A percentile compares a stretch with the other conserved stretches of the same genome.
These are phyloP conservation scores for Cyphellophora europaea DNA, from an alignment of 2,329 filamentous ascomycete species.

Conservation along the genomic window DNA sequence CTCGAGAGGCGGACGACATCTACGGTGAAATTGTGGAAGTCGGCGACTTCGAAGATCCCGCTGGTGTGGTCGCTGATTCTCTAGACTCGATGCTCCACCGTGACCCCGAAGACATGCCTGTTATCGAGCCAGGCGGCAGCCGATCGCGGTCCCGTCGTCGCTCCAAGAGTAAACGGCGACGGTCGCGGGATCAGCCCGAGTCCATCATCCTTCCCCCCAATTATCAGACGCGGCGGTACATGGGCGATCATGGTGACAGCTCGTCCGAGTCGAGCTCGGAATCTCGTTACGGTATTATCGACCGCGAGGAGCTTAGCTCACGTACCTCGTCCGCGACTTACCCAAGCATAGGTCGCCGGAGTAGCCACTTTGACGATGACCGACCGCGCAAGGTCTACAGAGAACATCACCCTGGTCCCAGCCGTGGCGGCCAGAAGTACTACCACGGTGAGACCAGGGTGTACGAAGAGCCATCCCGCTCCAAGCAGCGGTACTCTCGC, in stretches of 20 bases:
- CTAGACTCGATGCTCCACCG: too few species aligned
- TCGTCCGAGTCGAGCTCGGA: neutral
- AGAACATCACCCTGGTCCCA: neutral
- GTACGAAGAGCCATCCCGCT: neutral
- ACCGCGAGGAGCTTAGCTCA: neutral
- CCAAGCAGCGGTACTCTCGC: neutral
- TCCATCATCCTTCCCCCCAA: neutral
- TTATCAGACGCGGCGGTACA: neutral
- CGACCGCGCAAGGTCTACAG: neutral
- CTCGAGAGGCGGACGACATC: neutral
- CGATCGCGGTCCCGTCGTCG: neutral
- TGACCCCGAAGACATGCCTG: neutral
- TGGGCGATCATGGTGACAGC: too few species aligned
- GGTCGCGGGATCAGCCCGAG: neutral
- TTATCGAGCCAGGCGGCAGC: neutral
- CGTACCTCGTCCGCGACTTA: neutral
- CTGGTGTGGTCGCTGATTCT: too few species aligned
- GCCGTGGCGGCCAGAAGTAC: neutral
- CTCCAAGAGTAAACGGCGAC: neutral
- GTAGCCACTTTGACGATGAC: neutral
- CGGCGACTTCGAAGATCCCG: neutral
- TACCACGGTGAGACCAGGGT: neutral
- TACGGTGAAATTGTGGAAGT: neutral
- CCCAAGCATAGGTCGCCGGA: neutral
- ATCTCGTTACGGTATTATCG: constrained; percentile 1